Conservation (phyloP, 1,284 basidiomycete species). For the Stygiomarasmius scandens region DNA sequence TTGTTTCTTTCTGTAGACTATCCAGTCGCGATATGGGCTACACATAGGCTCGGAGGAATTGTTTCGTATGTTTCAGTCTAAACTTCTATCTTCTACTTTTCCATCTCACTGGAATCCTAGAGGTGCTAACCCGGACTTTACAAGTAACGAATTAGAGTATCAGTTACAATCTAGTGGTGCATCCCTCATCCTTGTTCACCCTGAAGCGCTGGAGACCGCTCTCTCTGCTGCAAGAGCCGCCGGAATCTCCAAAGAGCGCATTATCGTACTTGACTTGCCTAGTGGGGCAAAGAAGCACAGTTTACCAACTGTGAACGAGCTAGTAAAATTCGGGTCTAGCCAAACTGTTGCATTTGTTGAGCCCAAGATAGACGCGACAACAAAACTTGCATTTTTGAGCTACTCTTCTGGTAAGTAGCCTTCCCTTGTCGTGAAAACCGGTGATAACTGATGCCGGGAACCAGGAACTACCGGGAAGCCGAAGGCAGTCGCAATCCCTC, state of each 20-base stretch:
- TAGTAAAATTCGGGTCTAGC: constrained; percentile 36
- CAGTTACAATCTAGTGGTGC: constrained; percentile 56
- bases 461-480: constrained; percentile 49
- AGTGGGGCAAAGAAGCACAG: neutral
- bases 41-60: constrained; percentile 69
- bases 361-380: constrained; percentile 41
- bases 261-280: constrained; percentile 45
- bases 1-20: constrained; percentile 53
- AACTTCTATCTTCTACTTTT: constrained; percentile 17
- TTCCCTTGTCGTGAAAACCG: neutral
- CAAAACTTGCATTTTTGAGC: constrained; percentile 63
- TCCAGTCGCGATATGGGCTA: constrained; percentile 68
- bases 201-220: constrained; percentile 50
- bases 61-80: constrained; percentile 49
- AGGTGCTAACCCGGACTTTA: constrained; percentile 68
- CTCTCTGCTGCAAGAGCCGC: constrained; percentile 55
- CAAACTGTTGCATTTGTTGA: constrained; percentile 35
- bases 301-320: constrained; percentile 32
- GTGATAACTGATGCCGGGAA: neutral
- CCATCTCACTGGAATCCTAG: constrained; percentile 21
- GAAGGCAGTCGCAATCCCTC: constrained; percentile 67
- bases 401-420: constrained; percentile 68
- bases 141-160: constrained; percentile 61
- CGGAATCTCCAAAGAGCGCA: constrained; percentile 52
- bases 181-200: constrained; percentile 59